These are phyloP conservation scores for Fonsecaea erecta DNA, from an alignment of 2,329 filamentous ascomycete genomes.

Conservation along the genomic window DNA sequence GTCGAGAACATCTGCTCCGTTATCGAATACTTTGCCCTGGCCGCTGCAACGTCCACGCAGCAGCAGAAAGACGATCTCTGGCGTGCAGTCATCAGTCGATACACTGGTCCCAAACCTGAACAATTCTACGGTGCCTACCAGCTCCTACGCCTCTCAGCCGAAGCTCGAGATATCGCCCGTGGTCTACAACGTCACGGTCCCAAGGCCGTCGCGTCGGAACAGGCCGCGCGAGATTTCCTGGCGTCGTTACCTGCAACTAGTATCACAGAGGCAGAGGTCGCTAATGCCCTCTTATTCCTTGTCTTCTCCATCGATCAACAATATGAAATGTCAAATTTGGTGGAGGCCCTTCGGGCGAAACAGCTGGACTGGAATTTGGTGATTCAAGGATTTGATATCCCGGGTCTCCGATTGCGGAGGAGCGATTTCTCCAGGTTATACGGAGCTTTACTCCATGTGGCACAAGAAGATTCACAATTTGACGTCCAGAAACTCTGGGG, in stretches of 20 bases:
- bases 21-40: constrained; percentile 34
- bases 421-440: constrained; percentile 82
- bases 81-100: constrained; percentile 27
- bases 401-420: constrained; percentile 75
- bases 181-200: constrained; percentile 75
- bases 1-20: constrained; percentile 31
- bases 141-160: constrained; percentile 51
- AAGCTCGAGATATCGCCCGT: constrained; percentile 57
- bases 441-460: constrained; percentile 74
- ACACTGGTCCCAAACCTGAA: constrained; percentile 40
- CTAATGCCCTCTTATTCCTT: constrained; percentile 75
- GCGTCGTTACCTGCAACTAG: constrained; percentile 63
- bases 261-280: constrained; percentile 80
- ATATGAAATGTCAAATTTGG: constrained; percentile 70
- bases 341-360: constrained; percentile 62
- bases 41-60: constrained; percentile 20
- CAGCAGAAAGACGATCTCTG: constrained; percentile 30
- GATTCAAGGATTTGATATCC: constrained; percentile 77
- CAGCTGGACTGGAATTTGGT: constrained; percentile 71
- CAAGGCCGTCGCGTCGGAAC: constrained; percentile 75
- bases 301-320: constrained; percentile 65
- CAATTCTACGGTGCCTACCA: constrained; percentile 51
- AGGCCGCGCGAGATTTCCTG: constrained; percentile 67
- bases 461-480: constrained; percentile 65
- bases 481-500: constrained; percentile 92